A percentile compares a stretch with the other conserved stretches of the same genome.
These are phyloP conservation scores for Castanea mollissima DNA, from an alignment of 306 rosid genomes.

Conservation along the genomic window DNA sequence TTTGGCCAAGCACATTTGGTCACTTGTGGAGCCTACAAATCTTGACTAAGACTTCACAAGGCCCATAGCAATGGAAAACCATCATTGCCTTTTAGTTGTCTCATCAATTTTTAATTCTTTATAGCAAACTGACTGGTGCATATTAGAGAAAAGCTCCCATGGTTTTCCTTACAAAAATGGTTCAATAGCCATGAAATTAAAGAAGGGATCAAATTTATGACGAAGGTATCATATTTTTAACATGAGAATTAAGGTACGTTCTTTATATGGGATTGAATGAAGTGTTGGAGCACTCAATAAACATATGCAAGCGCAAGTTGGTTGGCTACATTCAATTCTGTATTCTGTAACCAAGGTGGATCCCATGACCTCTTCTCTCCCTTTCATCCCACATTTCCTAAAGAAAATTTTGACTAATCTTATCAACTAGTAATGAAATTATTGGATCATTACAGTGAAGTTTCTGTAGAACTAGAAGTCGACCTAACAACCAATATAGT, in stretches of 20 bases:
- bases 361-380: constrained; percentile 37
- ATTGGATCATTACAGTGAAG: constrained; percentile 8
- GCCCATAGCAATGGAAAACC: neutral
- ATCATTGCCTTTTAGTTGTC: neutral
- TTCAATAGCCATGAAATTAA: too few species aligned
- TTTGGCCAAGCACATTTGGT: constrained; percentile 25
- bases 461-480: neutral
- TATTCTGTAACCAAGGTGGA: constrained; percentile 47
- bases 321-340: constrained; percentile 46
- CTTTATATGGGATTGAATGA: neutral
- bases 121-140: neutral
- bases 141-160: too few species aligned
- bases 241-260: too few species aligned
- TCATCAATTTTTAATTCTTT: neutral
- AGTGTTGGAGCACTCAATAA: neutral
- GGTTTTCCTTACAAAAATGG: too few species aligned
- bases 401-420: constrained; percentile 1
- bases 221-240: too few species aligned
- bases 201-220: too few species aligned
- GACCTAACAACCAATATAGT: neutral
- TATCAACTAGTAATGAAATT: neutral
- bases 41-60: neutral
- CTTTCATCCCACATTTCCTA: constrained; percentile 27
- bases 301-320: constrained; percentile 27
- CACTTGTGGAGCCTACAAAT: constrained; percentile 16